Evolutionary conservation across 2,329 filamentous ascomycete genomes (phyloP), one percentile per base, ranked within the genome.

Genomic region (Leptoxyphium fumago): DNA sequence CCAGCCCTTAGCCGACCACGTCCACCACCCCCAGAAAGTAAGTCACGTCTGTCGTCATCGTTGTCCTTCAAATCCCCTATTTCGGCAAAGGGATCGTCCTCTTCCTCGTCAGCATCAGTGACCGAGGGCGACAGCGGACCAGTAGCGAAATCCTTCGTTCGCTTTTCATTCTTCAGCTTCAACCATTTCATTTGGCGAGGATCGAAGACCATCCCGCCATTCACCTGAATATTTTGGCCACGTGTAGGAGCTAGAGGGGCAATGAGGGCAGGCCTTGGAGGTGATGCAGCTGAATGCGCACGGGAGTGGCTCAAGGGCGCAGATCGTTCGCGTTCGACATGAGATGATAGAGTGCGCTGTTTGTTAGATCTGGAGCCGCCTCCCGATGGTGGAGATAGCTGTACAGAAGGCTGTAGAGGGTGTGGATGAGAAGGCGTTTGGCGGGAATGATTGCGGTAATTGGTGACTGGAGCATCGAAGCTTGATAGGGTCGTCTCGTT

Each of bases 161-260:
- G 52, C 45, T 60, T 59, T 26, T 58, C 51, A 26, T 46, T 46
- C 9, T 36, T 36, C 48, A 91, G 70, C 63, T 94, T 95, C 45
- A 96, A 73, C 91, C 91, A 98, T 61, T 87, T 93, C 89, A 98
- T 96, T 54, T 85, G 85, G 49, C 86, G 81, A 2, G 91, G 91
- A 59, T 98, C 91, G 61, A 96, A 98, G 9, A 96, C 83, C 91
- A 98, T 98, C 53, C 87, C 86, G n/a, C 87, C 84, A 46, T 95
- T 87, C 30, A 95, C 83, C 64, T 95, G 88, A 11, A 94, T 82
- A 48, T 86, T 88, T 57, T 89, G 84, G 48, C 81, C 60, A 21
- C 54, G 80, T 4, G 80, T 74, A 51, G 53, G 53, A 38, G 56
- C 51, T 42, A 95, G 84, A 52, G 94, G 91, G 40, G 87, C 87